phyloP scores from a whole-genome alignment of 805 yeast species.

The Millerozyma acaciae region DNA sequence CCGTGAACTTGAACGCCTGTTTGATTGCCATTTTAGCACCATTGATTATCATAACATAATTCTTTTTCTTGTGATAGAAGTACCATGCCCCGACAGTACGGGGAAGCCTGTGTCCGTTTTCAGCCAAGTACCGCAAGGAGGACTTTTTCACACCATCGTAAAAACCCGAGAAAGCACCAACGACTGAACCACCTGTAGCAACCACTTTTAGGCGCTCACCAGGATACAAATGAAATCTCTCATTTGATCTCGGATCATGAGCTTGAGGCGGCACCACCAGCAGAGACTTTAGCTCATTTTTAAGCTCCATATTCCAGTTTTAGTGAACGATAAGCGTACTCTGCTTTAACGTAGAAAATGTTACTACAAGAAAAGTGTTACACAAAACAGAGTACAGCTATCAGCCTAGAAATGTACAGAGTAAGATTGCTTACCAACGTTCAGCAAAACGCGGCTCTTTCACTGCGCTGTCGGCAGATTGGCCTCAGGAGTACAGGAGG shows the following conservation, averaged over 20 bases:
- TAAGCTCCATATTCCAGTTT: constrained; percentile 1
- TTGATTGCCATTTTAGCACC: constrained; percentile 50
- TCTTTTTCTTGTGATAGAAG: constrained; percentile 79
- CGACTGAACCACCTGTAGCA: constrained; percentile 30
- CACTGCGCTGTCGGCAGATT: no score
- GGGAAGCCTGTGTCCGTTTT: constrained; percentile 81
- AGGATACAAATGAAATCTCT: constrained; percentile 51
- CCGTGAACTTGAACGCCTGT: constrained; percentile 33
- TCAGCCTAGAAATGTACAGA: no score
- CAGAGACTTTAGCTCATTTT: background rate
- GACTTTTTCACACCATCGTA: constrained; percentile 54
- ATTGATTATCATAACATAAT: constrained; percentile 61
- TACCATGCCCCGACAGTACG: constrained; percentile 80
- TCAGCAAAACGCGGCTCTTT: no score
- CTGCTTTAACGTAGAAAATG: background rate
- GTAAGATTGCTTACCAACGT: no score
- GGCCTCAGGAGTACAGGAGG: no score
- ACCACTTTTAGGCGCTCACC: constrained; percentile 41
- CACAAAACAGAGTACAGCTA: no score
- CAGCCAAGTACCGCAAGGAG: constrained; percentile 63
- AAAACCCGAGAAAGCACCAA: constrained; percentile 55
- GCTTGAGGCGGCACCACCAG: background rate
- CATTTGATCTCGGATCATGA: constrained; percentile 14
- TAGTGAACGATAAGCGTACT: background rate
- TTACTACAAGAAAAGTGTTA: no score